These are phyloP conservation scores for Mortierella sp. DNA, from an alignment of 371 early-diverging fungal species.

Conservation along the genomic window DNA sequence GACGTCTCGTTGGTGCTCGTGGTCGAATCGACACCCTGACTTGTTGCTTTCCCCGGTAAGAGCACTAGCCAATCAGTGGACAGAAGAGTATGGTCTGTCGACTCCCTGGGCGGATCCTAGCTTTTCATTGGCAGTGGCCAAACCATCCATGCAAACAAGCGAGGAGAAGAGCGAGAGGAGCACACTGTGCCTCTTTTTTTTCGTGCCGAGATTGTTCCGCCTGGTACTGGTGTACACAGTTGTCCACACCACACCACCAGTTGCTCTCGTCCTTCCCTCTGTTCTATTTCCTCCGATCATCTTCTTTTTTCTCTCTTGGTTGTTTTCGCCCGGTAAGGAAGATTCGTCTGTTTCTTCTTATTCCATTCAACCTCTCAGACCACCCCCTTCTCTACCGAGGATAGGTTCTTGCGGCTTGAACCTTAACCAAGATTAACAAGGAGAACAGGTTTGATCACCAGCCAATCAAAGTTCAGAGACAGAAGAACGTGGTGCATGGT, in stretches of 20 bases:
- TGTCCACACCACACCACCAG: not conserved
- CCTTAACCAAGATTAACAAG: constrained; percentile 3
- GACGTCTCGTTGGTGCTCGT: not conserved
- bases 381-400: not conserved
- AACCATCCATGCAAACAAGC: no score
- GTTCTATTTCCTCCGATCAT: not conserved
- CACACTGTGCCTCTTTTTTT: no score
- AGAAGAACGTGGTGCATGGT: not conserved
- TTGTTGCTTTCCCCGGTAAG: not conserved
- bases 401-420: not conserved
- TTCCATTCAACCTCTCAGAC: not conserved
- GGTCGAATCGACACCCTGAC: not conserved
- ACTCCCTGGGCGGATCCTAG: not conserved
- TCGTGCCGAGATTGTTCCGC: not conserved
- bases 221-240: not conserved
- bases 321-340: not conserved
- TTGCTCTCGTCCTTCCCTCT: not conserved
- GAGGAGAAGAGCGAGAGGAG: no score
- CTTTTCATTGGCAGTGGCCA: not conserved
- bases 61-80: not conserved
- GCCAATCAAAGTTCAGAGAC: not conserved
- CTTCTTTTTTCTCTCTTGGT: not conserved
- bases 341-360: not conserved
- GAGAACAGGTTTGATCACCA: not conserved
- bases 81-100: not conserved